phyloP scores from a whole-genome alignment of 1,139 yeast species.

The Pichia sp. region DNA sequence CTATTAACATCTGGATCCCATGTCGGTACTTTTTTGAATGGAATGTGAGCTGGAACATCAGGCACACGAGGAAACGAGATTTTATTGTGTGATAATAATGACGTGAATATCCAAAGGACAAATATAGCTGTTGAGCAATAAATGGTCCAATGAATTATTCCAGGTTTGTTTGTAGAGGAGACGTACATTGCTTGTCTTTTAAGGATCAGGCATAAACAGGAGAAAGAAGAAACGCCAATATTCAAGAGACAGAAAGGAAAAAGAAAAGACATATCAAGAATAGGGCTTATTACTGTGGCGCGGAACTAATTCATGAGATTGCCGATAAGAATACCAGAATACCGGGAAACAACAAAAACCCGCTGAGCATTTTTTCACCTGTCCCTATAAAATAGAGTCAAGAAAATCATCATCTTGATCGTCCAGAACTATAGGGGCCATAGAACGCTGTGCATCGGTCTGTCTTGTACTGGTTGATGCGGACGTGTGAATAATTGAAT shows the following conservation, averaged over 20 bases:
- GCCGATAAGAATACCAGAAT: too few relatives aligned
- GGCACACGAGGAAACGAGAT: conserved; percentile 19
- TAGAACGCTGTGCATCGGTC: background rate
- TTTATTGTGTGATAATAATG: background rate
- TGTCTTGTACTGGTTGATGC: background rate
- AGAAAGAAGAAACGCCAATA: too few relatives aligned
- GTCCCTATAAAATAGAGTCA: conserved; percentile 7
- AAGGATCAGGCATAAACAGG: too few relatives aligned
- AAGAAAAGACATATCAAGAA: too few relatives aligned
- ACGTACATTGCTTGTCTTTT: too few relatives aligned
- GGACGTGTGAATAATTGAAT: background rate
- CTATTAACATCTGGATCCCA: conserved; percentile 35
- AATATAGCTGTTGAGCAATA: background rate
- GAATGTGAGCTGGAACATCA: conserved; percentile 27
- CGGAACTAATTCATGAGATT: too few relatives aligned
- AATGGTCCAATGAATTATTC: too few relatives aligned
- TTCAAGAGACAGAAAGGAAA: too few relatives aligned
- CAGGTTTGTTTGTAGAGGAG: too few relatives aligned
- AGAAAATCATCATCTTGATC: conserved; percentile 11
- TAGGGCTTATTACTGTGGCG: too few relatives aligned
- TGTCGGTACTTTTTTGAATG: conserved; percentile 30
- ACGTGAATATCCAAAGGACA: background rate
- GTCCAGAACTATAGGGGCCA: conserved; percentile 4
- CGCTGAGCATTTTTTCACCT: background rate
- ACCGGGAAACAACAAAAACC: too few relatives aligned